Conservation (phyloP, 2,329 filamentous ascomycete genomes). For the Lasiodiplodia sp. region DNA sequence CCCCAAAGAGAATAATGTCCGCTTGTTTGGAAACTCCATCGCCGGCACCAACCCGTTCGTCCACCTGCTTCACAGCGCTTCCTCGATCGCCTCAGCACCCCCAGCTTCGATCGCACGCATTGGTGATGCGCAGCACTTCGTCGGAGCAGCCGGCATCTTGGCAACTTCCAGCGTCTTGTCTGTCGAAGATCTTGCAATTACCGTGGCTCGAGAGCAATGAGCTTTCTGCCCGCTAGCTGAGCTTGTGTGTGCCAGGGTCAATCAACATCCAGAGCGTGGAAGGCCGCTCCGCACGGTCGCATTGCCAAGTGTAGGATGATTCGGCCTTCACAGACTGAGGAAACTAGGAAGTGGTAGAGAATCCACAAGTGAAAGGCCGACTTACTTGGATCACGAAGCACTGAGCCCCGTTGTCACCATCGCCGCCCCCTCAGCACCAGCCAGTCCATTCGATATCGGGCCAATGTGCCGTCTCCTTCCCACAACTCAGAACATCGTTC, state of each 20-base stretch:
- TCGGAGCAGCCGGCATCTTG: constrained; percentile 52
- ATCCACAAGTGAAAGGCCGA: neutral
- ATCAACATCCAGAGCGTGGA: no score
- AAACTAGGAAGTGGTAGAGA: constrained; percentile 32
- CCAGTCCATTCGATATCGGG: constrained; percentile 50
- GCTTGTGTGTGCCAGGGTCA: no score
- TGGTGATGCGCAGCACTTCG: constrained; percentile 54
- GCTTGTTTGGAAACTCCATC: constrained; percentile 49
- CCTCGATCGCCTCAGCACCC: constrained; percentile 51
- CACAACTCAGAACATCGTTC: constrained; percentile 36
- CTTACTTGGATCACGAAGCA: constrained; percentile 38
- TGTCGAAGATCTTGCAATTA: constrained; percentile 60
- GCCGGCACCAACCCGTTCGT: constrained; percentile 56
- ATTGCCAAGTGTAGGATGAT: no score
- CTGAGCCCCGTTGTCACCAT: constrained; percentile 56
- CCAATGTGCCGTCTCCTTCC: constrained; percentile 49
- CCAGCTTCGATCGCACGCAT: constrained; percentile 52
- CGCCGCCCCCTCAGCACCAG: constrained; percentile 47
- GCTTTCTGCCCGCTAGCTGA: neutral
- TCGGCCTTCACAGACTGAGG: constrained; percentile 35
- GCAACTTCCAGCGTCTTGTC: constrained; percentile 55
- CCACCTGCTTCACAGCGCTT: constrained; percentile 55
- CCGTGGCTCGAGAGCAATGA: constrained; percentile 37
- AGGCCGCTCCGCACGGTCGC: no score
- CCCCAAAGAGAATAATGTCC: constrained; percentile 35